phyloP scores from a whole-genome alignment of 306 rosid species.

The Gynostemma pentaphyllum region DNA sequence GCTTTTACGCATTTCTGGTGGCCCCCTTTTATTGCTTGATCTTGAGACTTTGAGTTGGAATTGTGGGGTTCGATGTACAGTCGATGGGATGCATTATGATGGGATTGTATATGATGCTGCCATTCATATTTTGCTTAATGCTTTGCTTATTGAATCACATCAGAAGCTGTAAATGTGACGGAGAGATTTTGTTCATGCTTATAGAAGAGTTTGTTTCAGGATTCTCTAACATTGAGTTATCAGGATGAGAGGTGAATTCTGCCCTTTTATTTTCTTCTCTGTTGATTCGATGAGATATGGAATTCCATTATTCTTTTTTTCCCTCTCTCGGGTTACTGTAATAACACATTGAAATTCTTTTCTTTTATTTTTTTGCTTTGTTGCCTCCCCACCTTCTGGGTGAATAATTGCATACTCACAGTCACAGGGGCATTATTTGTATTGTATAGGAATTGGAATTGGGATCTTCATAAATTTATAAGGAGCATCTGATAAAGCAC shows the following conservation, averaged over 20 bases:
- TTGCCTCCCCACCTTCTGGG: no score
- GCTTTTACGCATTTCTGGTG: slow-evolving; percentile 50
- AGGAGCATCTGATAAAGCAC: slow-evolving; percentile 18
- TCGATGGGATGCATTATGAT: slow-evolving; percentile 89
- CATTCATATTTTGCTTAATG: slow-evolving; percentile 70
- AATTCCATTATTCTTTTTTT: slow-evolving; percentile 1
- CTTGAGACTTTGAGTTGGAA: slow-evolving; percentile 77
- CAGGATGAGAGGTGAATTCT: slow-evolving; percentile 12
- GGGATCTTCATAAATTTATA: slow-evolving; percentile 18
- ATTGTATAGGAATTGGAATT: slow-evolving; percentile 22
- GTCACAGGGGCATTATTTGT: slow-evolving; percentile 32
- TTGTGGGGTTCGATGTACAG: slow-evolving; percentile 85
- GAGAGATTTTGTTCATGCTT: background rate
- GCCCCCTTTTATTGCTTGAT: slow-evolving; percentile 63
- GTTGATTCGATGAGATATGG: slow-evolving; percentile 2
- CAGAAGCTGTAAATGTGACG: slow-evolving; percentile 65
- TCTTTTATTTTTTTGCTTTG: no score
- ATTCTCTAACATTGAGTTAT: slow-evolving; percentile 8
- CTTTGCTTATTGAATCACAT: slow-evolving; percentile 86
- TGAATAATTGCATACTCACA: slow-evolving; percentile 16
- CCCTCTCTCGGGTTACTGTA: slow-evolving; percentile 23
- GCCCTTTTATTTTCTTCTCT: background rate
- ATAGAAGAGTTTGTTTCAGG: background rate
- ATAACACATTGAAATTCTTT: slow-evolving; percentile 21
- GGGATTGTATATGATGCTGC: slow-evolving; percentile 67